Percentiles rank a stretch among this genome's conserved stretches.
phyloP scores from a whole-genome alignment of 1,284 basidiomycete species.

The Apiotrichum domesticum region DNA sequence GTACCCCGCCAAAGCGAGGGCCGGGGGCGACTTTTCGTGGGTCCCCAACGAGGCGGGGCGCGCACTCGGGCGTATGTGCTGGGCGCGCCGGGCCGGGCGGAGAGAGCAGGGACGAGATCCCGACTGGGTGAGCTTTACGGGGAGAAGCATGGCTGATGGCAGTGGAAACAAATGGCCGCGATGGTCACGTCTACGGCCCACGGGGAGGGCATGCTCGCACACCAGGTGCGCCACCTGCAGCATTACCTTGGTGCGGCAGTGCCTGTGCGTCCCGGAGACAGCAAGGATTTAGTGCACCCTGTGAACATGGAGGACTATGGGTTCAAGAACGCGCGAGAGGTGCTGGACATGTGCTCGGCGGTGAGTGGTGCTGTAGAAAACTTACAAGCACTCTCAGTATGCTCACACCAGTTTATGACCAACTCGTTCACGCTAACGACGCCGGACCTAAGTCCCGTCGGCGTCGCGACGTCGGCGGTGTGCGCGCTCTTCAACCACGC shows the following conservation, averaged over 20 bases:
- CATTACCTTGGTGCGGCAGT: constrained; percentile 32
- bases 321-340: constrained; percentile 27
- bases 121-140: constrained; percentile 54
- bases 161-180: constrained; percentile 61
- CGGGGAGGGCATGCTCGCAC: constrained; percentile 28
- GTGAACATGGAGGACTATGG: constrained; percentile 38
- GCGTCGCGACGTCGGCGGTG: constrained; percentile 68
- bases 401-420: constrained; percentile 61
- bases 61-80: constrained; percentile 67
- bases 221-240: constrained; percentile 36
- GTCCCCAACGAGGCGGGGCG: constrained; percentile 65
- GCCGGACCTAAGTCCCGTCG: constrained; percentile 67
- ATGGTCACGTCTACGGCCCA: constrained; percentile 63
- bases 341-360: constrained; percentile 37
- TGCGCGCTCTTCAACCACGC: constrained; percentile 85
- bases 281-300: constrained; percentile 17
- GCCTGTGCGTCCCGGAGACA: background rate
- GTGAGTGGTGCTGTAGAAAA: constrained; percentile 19
- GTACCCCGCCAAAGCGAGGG: constrained; percentile 13
- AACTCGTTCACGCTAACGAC: constrained; percentile 83
- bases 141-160: background rate
- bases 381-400: too few relatives aligned
- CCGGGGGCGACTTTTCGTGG: constrained; percentile 28
- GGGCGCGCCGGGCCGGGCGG: constrained; percentile 58
- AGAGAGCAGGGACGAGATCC: constrained; percentile 43